Conservation (phyloP, 176 grass and related monocot species). For the Hsuehochloa calcarea region DNA sequence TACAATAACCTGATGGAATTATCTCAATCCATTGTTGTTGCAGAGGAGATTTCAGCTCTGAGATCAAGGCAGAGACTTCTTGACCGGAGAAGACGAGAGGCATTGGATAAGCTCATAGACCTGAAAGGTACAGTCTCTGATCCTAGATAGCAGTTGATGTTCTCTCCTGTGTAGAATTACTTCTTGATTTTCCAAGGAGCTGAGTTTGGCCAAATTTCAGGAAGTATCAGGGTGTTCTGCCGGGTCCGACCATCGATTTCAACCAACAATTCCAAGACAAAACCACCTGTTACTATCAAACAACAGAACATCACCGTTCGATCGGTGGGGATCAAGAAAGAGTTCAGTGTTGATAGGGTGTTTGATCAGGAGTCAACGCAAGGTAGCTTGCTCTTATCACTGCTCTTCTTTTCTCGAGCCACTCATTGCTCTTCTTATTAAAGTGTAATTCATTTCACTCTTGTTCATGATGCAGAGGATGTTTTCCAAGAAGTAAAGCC, state of each 20-base stretch:
- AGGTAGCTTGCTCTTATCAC: slow-evolving; percentile 42
- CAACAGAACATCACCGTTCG: slow-evolving; percentile 63
- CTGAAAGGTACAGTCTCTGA: slow-evolving; percentile 65
- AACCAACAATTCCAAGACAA: slow-evolving; percentile 31
- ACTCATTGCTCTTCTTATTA: background rate
- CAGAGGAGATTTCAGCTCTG: slow-evolving; percentile 61
- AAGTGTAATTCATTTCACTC: background rate
- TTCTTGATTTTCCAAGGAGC: slow-evolving; percentile 11
- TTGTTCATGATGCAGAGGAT: slow-evolving; percentile 51
- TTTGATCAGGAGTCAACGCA: slow-evolving; percentile 75
- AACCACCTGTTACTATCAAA: slow-evolving; percentile 40
- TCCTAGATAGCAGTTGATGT: background rate
- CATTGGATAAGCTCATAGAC: slow-evolving; percentile 77
- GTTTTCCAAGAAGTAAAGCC: slow-evolving; percentile 74
- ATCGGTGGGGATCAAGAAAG: slow-evolving; percentile 64
- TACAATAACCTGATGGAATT: background rate
- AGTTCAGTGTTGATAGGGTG: slow-evolving; percentile 66
- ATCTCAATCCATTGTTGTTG: slow-evolving; percentile 27
- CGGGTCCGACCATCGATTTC: slow-evolving; percentile 47
- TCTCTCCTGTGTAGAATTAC: background rate
- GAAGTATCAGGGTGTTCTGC: slow-evolving; percentile 94
- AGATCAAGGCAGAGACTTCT: slow-evolving; percentile 51
- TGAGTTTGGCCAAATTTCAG: slow-evolving; percentile 52
- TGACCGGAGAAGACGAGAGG: slow-evolving; percentile 50
- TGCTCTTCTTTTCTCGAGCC: background rate